These are phyloP conservation scores for Aspergillus chevalieri DNA, from an alignment of 2,329 filamentous ascomycete species.

Conservation along the genomic window DNA sequence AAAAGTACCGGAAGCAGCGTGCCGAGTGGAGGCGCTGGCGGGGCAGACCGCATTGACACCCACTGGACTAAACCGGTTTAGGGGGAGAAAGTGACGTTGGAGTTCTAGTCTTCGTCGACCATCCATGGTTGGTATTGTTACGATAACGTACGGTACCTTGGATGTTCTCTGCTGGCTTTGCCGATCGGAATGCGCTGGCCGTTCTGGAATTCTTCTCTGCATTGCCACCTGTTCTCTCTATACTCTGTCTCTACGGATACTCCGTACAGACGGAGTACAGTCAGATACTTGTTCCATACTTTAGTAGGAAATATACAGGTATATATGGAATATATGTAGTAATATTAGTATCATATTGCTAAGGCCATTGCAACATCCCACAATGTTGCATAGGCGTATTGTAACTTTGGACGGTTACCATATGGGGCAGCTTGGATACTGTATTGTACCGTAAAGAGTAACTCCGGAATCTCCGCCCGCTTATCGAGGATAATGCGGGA, in stretches of 20 bases:
- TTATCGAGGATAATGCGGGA: not conserved
- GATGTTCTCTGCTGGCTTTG: no score
- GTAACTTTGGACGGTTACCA: no score
- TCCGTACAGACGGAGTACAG: no score
- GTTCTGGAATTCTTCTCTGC: slow-evolving; percentile 33
- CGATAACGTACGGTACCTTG: no score
- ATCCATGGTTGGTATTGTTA: not conserved
- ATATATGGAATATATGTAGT: no score
- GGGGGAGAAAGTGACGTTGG: not conserved
- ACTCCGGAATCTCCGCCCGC: not conserved
- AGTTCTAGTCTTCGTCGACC: not conserved
- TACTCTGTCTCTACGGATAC: not conserved
- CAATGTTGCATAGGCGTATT: no score
- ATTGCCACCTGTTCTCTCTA: slow-evolving; percentile 5
- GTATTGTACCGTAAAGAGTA: not conserved
- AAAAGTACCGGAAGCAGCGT: slow-evolving; percentile 13
- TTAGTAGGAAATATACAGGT: no score
- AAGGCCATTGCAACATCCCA: not conserved
- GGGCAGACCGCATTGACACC: not conserved
- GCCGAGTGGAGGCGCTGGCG: slow-evolving; percentile 14
- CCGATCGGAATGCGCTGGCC: slow-evolving; percentile 13
- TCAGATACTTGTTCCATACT: no score
- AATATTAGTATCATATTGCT: not conserved
- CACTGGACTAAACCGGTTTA: not conserved
- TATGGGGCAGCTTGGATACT: no score